These are phyloP conservation scores for Populus davidiana DNA, from an alignment of 345 rosid species.

Conservation along the genomic window DNA sequence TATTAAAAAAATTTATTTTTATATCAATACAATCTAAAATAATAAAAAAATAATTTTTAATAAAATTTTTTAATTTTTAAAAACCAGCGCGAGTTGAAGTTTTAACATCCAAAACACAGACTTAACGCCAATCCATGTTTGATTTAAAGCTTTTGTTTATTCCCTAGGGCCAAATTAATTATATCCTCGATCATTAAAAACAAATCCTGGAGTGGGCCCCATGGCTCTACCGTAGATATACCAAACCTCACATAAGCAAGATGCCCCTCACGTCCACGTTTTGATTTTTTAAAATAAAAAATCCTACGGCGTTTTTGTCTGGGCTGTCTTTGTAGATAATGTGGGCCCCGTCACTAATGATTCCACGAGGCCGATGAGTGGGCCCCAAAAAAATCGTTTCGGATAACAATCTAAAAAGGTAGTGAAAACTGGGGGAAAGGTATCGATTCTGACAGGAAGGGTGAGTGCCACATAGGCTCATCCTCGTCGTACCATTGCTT, in stretches of 20 bases:
- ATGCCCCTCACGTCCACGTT: background rate
- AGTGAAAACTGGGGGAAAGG: background rate
- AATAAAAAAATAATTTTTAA: no score
- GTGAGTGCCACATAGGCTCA: background rate
- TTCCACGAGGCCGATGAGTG: background rate
- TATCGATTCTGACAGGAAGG: background rate
- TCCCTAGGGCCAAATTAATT: no score
- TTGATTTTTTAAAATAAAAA: background rate
- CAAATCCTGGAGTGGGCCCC: background rate
- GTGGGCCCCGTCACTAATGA: background rate
- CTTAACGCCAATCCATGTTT: no score
- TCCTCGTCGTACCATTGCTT: background rate
- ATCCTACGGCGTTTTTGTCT: background rate
- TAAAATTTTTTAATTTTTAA: no score
- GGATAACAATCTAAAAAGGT: background rate
- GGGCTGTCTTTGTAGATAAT: background rate
- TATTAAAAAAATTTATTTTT: no score
- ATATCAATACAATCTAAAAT: no score
- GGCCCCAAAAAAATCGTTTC: background rate
- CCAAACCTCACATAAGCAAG: background rate
- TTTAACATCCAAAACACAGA: no score
- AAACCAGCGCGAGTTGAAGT: no score
- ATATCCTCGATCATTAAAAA: no score
- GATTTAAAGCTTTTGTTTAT: no score
- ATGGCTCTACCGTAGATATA: background rate